Evolutionary conservation across 148 eudicot species (phyloP).

Genomic region (Cornus suecica): DNA sequence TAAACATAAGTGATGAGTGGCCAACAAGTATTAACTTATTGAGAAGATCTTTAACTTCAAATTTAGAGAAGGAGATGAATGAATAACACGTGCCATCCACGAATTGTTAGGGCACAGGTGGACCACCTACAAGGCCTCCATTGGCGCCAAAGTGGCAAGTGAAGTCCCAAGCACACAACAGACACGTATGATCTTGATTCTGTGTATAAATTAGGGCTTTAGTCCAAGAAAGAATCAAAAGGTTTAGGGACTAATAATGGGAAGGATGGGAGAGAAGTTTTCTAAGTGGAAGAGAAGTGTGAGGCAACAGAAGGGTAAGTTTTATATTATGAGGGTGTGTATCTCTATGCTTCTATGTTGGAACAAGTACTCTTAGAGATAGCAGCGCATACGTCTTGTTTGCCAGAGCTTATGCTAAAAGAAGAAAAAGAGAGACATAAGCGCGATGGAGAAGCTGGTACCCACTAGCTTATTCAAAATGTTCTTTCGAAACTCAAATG

Average conservation of each 20-base stretch:
- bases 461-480: no score
- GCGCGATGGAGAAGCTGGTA: no score
- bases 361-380: slow-evolving; percentile 29
- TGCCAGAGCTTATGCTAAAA: no score
- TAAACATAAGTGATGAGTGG: slow-evolving; percentile 1
- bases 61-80: no score
- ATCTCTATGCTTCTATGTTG: slow-evolving; percentile 48
- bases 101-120: slow-evolving; percentile 3
- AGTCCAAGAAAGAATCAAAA: not conserved
- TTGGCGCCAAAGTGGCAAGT: not conserved
- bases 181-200: not conserved
- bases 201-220: slow-evolving; percentile 2
- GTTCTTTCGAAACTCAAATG: no score
- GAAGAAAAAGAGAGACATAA: no score
- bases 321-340: slow-evolving; percentile 50
- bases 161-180: not conserved
- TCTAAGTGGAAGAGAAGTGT: slow-evolving; percentile 45
- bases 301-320: slow-evolving; percentile 43
- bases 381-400: no score
- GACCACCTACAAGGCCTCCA: not conserved
- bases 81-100: not conserved
- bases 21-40: not conserved
- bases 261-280: slow-evolving; percentile 33
- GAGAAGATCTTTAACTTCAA: not conserved
- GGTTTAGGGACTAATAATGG: slow-evolving; percentile 1